Percentiles rank a stretch among this genome's conserved stretches.
These are phyloP conservation scores for Buxus sempervirens DNA, from an alignment of 164 flowering plant species.

Conservation along the genomic window DNA sequence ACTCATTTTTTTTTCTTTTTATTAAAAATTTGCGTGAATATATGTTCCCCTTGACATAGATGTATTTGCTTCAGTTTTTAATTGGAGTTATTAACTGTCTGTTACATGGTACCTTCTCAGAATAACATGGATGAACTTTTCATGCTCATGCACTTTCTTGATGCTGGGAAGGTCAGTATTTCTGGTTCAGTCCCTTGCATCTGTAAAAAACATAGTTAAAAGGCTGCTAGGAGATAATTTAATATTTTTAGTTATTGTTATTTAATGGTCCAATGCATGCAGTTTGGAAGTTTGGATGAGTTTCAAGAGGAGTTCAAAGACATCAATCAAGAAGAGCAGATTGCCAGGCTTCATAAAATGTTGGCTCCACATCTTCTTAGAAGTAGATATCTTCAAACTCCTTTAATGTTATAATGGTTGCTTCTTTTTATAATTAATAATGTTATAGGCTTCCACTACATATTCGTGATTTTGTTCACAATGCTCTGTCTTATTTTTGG, in stretches of 20 bases:
- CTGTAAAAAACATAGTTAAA: too few relatives aligned
- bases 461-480: too few relatives aligned
- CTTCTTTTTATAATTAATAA: too few relatives aligned
- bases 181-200: background rate
- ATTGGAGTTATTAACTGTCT: background rate
- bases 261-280: constrained; percentile 26
- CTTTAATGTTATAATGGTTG: background rate
- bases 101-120: constrained; percentile 41
- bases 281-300: constrained; percentile 96
- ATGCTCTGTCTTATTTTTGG: too few relatives aligned
- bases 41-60: background rate
- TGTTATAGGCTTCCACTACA: background rate
- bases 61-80: background rate
- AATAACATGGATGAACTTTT: constrained; percentile 97
- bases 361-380: constrained; percentile 96
- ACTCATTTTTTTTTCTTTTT: too few relatives aligned
- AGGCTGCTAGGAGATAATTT: too few relatives aligned
- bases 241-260: background rate
- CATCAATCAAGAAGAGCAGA: constrained; percentile 96
- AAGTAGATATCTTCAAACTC: constrained; percentile 44
- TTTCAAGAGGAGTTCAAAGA: constrained; percentile 97
- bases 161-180: constrained; percentile 93
- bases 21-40: too few relatives aligned
- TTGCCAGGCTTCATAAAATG: constrained; percentile 95
- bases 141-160: constrained; percentile 99